Conservation (phyloP, 805 yeast species). For the Starmerella sirachaensis region DNA sequence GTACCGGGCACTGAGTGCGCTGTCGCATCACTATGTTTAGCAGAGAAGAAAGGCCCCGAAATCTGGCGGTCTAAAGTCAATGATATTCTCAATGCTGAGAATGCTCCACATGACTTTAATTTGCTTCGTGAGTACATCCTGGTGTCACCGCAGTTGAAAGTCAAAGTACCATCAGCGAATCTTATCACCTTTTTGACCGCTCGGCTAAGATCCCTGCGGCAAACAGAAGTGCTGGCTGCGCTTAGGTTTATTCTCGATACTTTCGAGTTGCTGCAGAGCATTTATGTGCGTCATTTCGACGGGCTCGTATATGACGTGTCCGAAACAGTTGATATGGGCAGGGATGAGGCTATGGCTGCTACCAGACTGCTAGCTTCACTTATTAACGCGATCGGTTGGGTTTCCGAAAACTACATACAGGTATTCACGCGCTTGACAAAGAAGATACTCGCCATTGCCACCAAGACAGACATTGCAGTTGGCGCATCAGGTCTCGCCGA, state of each 20-base stretch:
- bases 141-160: conserved; percentile 6
- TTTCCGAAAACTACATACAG: conserved; percentile 12
- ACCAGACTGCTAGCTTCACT: conserved; percentile 7
- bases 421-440: conserved; percentile 14
- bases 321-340: conserved; percentile 17
- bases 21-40: conserved; percentile 12
- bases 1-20: conserved; percentile 6
- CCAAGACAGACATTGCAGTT: conserved; percentile 21
- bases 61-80: conserved; percentile 14
- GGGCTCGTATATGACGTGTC: conserved; percentile 11
- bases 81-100: background rate
- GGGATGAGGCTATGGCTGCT: conserved; percentile 1
- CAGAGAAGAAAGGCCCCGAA: conserved; percentile 17
- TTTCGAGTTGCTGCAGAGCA: conserved; percentile 4
- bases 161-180: conserved; percentile 13
- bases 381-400: conserved; percentile 11
- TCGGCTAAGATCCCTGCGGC: conserved; percentile 7
- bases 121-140: conserved; percentile 5
- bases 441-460: conserved; percentile 37
- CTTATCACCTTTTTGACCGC: background rate
- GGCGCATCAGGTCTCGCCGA: conserved; percentile 27
- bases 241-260: conserved; percentile 15
- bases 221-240: conserved; percentile 4
- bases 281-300: conserved; percentile 19
- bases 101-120: background rate